Percentiles rank a stretch among this genome's conserved stretches.
Evolutionary conservation across 2,329 filamentous ascomycete species (phyloP).

Genomic region (Aureobasidium sp.): DNA sequence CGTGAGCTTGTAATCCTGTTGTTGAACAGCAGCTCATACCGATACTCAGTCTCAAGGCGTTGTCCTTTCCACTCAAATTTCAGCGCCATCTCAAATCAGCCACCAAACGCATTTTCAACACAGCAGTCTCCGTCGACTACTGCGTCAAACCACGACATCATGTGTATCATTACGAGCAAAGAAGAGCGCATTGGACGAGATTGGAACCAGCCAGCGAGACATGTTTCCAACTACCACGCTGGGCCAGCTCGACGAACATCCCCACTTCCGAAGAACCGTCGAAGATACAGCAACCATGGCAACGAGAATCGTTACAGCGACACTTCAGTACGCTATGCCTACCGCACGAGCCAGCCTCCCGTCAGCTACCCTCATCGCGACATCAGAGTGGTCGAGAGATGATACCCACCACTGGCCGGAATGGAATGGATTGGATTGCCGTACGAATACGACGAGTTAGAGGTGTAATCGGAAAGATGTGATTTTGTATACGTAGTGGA

Average conservation of each 20-base stretch:
- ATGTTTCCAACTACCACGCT: slow-evolving; percentile 24
- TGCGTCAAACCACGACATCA: slow-evolving; percentile 10
- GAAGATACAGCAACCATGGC: not conserved
- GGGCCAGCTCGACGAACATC: slow-evolving; percentile 14
- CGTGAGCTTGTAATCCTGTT: not conserved
- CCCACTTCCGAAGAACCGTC: not conserved
- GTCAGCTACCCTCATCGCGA: slow-evolving; percentile 11
- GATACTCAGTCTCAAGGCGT: not conserved
- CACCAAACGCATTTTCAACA: not conserved
- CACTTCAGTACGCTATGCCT: not conserved
- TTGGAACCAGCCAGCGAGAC: slow-evolving; percentile 20
- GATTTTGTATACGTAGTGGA: not conserved
- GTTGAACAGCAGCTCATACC: not conserved
- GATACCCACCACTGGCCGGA: slow-evolving; percentile 23
- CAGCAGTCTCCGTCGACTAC: not conserved
- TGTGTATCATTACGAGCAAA: slow-evolving; percentile 23
- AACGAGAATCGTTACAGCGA: slow-evolving; percentile 4
- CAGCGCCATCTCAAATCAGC: not conserved
- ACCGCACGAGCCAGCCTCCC: slow-evolving; percentile 18
- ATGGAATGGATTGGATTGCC: slow-evolving; percentile 18
- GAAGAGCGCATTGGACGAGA: slow-evolving; percentile 16
- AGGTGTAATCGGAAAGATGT: not conserved
- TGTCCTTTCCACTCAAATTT: not conserved
- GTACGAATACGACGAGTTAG: not conserved
- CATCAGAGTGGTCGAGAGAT: not conserved